These are phyloP conservation scores for Cladophialophora immunda DNA, from an alignment of 2,329 filamentous ascomycete genomes.

Conservation along the genomic window DNA sequence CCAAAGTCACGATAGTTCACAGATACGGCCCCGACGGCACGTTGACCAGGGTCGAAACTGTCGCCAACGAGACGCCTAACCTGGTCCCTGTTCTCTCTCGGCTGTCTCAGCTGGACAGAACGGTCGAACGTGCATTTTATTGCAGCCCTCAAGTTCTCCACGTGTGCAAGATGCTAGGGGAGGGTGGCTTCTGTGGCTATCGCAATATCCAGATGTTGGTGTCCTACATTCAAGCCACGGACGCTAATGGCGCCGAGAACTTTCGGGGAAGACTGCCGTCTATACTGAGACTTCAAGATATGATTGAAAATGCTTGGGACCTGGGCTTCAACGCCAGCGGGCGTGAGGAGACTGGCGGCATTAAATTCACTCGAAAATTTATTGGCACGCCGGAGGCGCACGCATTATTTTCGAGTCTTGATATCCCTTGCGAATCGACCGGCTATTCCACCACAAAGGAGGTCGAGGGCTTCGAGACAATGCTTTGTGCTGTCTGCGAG, in stretches of 20 bases:
- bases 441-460: constrained; percentile 62
- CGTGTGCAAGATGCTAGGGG: constrained; percentile 80
- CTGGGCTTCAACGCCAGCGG: constrained; percentile 79
- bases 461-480: constrained; percentile 59
- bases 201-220: constrained; percentile 92
- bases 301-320: constrained; percentile 90
- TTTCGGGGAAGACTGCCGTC: constrained; percentile 73
- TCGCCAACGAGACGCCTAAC: constrained; percentile 59
- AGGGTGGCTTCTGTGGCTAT: constrained; percentile 94
- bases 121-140: constrained; percentile 76
- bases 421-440: constrained; percentile 73
- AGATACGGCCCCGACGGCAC: constrained; percentile 55
- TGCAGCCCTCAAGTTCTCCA: constrained; percentile 80
- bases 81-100: constrained; percentile 70
- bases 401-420: constrained; percentile 75
- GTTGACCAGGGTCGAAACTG: constrained; percentile 51
- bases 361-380: constrained; percentile 89
- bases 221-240: constrained; percentile 75
- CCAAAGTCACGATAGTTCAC: constrained; percentile 65
- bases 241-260: constrained; percentile 64
- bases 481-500: constrained; percentile 73
- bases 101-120: constrained; percentile 70
- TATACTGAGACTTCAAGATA: constrained; percentile 83
- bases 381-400: constrained; percentile 94
- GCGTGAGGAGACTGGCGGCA: constrained; percentile 82